Evolutionary conservation across 352 stramenopile genomes (phyloP).

Genomic region (Phytophthora melonis): DNA sequence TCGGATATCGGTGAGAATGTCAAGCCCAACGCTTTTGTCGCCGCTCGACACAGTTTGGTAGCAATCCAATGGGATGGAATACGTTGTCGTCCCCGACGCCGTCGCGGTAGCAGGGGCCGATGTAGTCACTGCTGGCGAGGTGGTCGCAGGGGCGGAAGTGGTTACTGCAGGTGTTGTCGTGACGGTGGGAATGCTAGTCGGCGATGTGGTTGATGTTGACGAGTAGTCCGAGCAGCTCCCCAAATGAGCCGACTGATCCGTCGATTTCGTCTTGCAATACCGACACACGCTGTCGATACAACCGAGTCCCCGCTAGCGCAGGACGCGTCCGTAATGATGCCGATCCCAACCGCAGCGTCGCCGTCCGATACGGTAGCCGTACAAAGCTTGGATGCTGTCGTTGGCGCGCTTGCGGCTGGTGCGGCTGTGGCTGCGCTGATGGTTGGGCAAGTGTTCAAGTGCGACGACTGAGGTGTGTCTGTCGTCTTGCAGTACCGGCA

Average conservation of each 20-base stretch:
- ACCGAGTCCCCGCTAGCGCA: constrained; percentile 38
- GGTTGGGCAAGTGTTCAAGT: constrained; percentile 23
- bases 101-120: neutral
- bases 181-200: neutral
- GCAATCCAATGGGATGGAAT: constrained; percentile 36
- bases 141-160: constrained; percentile 1
- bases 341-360: constrained; percentile 33
- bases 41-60: constrained; percentile 31
- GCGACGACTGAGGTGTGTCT: neutral
- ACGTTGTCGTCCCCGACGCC: constrained; percentile 3
- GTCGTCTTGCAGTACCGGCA: neutral
- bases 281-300: constrained; percentile 40
- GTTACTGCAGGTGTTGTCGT: constrained; percentile 1
- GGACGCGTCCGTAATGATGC: constrained; percentile 32
- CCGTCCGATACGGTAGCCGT: constrained; percentile 23
- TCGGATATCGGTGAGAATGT: constrained; percentile 40
- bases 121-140: neutral
- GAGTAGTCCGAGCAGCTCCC: constrained; percentile 23
- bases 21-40: constrained; percentile 29
- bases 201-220: neutral
- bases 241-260: constrained; percentile 37
- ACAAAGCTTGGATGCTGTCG: constrained; percentile 10
- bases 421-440: neutral
- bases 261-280: constrained; percentile 33
- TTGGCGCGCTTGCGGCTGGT: neutral